Evolutionary conservation across 352 stramenopile genomes (phyloP), one percentile per base, ranked within the genome.

Genomic region (Globisporangium middletonii): DNA sequence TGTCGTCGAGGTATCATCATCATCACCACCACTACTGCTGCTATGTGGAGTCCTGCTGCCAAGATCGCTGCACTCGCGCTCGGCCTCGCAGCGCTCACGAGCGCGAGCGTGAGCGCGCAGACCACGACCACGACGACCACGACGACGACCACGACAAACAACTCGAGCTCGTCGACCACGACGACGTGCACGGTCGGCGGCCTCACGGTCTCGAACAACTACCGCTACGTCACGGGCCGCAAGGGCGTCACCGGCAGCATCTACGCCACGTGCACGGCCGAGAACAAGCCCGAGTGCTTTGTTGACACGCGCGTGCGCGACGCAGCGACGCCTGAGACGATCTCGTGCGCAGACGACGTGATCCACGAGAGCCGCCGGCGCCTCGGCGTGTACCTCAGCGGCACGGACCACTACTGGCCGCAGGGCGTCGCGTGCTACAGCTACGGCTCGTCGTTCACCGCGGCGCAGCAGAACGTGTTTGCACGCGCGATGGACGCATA

Each of bases 401-500:
- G 61, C 26, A 50, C 23, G 9, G 44, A 49, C 59, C 64, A 70
- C 60, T 68, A 68, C 55, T 81, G 72, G 72, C 72, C 72, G 0
- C 57, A 66, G 12, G 72, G 69, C 37, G 63, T 81, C 23, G 69
- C 59, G 4, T 81, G 72, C 65, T 81, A 71, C 45, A 59, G 53
- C 15, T 74, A 69, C 53, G 56, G 41, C 26, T 47, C 61, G 45
- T 18, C 42, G 7, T 81, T 78, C 61, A 63, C 69, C 3, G 50
- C 57, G 2, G 26, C 57, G 43, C 69, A 81, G 47, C 67, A 73
- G 46, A 23, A 33, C 42, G 66, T 76, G 41, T 78, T 81, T 52
- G 0, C 38, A 41, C 53, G 60, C 55, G 69, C 69, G 46, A 81
- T 81, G 69, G 58, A 63, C 16, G 64, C 65, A 38, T 78, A 70